Evolutionary conservation across 441 rosid genomes (phyloP).

Genomic region (Euphorbia celastroides): DNA sequence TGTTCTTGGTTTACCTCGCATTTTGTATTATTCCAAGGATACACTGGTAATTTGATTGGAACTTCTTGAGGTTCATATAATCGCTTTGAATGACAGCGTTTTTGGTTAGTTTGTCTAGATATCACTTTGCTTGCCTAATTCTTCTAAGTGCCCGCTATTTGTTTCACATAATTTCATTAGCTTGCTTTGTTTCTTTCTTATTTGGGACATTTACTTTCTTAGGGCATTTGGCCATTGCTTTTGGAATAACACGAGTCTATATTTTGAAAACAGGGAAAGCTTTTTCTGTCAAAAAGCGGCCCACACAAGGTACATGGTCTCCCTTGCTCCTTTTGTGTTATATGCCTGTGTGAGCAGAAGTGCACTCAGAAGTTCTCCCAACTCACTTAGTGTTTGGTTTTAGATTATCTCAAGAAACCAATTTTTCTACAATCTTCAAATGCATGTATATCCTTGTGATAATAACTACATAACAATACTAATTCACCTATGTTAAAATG

Average conservation of each 20-base stretch:
- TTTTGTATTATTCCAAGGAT: constrained; percentile 81
- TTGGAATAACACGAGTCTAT: constrained; percentile 20
- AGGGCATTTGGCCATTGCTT: neutral
- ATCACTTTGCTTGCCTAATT: neutral
- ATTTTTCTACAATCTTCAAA: neutral
- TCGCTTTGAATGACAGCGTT: constrained; percentile 1
- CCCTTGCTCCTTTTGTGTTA: neutral
- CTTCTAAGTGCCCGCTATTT: neutral
- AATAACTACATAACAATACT: constrained; percentile 2
- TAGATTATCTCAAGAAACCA: neutral
- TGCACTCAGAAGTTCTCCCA: neutral
- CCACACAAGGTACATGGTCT: constrained; percentile 51
- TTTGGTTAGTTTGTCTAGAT: neutral
- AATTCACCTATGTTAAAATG: too few relatives aligned
- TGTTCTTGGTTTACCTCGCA: constrained; percentile 75
- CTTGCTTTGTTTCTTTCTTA: constrained; percentile 7
- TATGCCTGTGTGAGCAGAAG: neutral
- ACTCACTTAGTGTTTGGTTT: neutral
- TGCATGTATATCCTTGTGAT: neutral
- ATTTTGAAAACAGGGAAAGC: constrained; percentile 39
- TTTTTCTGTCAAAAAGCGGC: constrained; percentile 51
- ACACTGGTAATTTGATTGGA: constrained; percentile 53
- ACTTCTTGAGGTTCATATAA: constrained; percentile 3
- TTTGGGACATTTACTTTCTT: neutral
- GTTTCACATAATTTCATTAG: neutral